phyloP scores from a whole-genome alignment of 768 basidiomycete genomes.

The Pulveroboletus ravenelii region DNA sequence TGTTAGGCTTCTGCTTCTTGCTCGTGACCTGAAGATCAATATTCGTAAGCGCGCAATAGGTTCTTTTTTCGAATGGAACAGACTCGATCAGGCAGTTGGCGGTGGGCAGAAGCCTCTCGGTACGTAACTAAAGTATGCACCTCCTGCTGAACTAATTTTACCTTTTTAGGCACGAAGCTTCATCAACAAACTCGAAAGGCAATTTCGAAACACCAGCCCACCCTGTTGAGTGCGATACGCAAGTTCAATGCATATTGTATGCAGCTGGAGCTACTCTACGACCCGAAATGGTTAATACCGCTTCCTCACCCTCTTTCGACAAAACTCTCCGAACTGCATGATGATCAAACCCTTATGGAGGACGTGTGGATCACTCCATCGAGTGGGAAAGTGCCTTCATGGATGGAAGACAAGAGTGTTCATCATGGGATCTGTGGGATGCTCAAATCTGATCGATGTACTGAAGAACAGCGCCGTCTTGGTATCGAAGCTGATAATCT shows the following conservation, averaged over 20 bases:
- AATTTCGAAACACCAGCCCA: background rate
- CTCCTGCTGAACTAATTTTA: background rate
- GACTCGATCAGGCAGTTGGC: no score
- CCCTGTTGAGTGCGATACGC: background rate
- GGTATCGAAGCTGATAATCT: background rate
- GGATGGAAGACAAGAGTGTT: background rate
- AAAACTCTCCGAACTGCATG: background rate
- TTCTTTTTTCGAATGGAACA: no score
- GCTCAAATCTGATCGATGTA: background rate
- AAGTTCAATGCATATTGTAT: background rate
- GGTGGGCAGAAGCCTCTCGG: no score
- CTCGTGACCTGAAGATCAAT: no score
- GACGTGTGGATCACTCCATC: background rate
- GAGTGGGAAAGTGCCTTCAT: accelerated
- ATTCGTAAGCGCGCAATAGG: no score
- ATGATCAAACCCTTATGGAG: background rate
- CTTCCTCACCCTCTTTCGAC: background rate
- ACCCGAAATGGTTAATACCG: background rate
- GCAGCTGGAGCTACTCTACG: background rate
- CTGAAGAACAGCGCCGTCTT: background rate
- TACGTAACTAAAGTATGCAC: no score
- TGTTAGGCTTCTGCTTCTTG: no score
- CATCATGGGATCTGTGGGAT: background rate
- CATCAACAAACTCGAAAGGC: no score
- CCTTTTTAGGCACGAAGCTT: background rate